These are phyloP conservation scores for Malassezia psittaci DNA, from an alignment of 1,284 basidiomycete species.

Conservation along the genomic window DNA sequence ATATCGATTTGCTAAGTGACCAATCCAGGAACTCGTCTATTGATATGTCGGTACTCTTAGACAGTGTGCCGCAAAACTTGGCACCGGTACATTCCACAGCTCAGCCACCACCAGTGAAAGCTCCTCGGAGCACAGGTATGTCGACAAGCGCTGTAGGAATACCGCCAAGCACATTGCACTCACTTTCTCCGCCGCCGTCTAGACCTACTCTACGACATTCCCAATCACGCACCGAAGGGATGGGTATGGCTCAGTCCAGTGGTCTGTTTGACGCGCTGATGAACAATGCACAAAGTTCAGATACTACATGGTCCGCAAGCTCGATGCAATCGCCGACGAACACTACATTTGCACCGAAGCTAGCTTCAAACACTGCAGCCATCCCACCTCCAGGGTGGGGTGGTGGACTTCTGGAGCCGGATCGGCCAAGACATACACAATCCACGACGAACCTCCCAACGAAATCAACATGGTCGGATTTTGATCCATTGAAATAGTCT, in stretches of 20 bases:
- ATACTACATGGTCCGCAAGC: background rate
- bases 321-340: background rate
- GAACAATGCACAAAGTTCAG: background rate
- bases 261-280: slow-evolving; percentile 7
- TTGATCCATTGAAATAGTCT: slow-evolving; percentile 16
- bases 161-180: background rate
- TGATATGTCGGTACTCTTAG: background rate
- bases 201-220: too few relatives aligned
- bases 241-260: background rate
- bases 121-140: background rate
- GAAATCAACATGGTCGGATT: slow-evolving; percentile 8
- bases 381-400: slow-evolving; percentile 20
- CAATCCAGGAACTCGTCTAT: background rate
- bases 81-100: background rate
- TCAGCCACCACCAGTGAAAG: background rate
- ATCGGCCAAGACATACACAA: background rate
- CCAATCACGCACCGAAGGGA: background rate
- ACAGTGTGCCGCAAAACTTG: background rate
- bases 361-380: background rate
- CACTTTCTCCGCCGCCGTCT: background rate
- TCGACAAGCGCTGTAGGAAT: background rate
- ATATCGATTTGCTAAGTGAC: background rate
- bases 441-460: background rate
- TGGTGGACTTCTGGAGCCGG: slow-evolving; percentile 17
- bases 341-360: background rate